Conservation (phyloP, 257 asterid genomes). For the Mitragyna speciosa region DNA sequence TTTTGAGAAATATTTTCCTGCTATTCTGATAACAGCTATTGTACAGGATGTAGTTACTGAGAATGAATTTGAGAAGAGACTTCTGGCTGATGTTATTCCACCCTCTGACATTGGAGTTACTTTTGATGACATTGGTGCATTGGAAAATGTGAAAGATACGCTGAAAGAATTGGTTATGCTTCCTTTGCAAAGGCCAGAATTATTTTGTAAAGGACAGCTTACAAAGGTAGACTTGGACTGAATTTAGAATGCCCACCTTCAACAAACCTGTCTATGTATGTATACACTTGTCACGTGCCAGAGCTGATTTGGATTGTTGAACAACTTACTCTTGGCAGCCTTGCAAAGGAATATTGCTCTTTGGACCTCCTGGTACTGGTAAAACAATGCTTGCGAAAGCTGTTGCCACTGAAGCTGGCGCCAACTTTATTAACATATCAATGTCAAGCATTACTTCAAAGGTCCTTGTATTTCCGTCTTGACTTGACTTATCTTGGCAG, state of each 20-base stretch:
- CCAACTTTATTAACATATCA: constrained; percentile 86
- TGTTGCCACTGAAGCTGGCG: constrained; percentile 93
- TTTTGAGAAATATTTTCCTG: background rate
- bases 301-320: constrained; percentile 20
- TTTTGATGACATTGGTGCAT: constrained; percentile 85
- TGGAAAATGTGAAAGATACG: constrained; percentile 91
- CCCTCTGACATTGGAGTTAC: constrained; percentile 86
- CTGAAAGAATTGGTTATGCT: constrained; percentile 89
- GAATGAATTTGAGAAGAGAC: constrained; percentile 82
- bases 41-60: constrained; percentile 83
- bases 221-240: constrained; percentile 53
- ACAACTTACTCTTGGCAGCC: constrained; percentile 53
- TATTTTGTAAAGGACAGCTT: constrained; percentile 85
- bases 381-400: constrained; percentile 97
- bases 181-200: constrained; percentile 84
- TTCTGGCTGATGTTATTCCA: constrained; percentile 79
- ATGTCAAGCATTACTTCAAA: constrained; percentile 91
- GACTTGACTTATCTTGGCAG: constrained; percentile 9
- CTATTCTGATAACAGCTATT: constrained; percentile 22
- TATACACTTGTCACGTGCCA: constrained; percentile 4
- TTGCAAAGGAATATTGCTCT: constrained; percentile 89
- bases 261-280: constrained; percentile 11
- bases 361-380: constrained; percentile 94
- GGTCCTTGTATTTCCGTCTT: constrained; percentile 37
- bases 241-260: constrained; percentile 9